Evolutionary conservation across 1,284 basidiomycete species (phyloP), one percentile per base, ranked within the genome.

Genomic region (Salmacisia buchloeana): DNA sequence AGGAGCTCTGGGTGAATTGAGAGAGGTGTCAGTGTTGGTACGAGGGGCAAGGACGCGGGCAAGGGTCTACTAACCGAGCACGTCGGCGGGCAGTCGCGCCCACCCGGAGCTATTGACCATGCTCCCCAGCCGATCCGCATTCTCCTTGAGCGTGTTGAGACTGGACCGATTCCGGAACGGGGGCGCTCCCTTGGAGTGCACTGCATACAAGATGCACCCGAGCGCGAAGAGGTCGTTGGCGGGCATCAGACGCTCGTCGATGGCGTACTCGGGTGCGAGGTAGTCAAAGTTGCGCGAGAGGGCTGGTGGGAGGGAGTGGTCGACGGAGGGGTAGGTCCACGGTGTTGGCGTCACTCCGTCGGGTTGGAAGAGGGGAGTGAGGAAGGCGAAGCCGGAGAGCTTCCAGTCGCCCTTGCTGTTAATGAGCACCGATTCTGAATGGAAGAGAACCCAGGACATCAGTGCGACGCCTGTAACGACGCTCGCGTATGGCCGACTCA

Each of bases 171-270:
- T 96, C 73, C 86, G 86, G 82, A 92, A 97, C 1, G 96, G 96
- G 0, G 92, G 88, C 59, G 83, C 85, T 0, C 91, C 91, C 74
- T 89, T 92, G 76, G 88, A 89, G 78, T 97, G 93, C 1, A 75
- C 68, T 6, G 75, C 71, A 92, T 91, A 76, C 41, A 97, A 86
- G 29, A 97, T 80, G 74, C 90, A 94, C 5, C 94, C 94, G 7
- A 98, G 85, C 2, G 91, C 89, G 80, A 94, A 98, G 85, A 98
- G 89, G 78, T 98, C 94, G 39, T 92, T 96, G 0, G 89, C 86
- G 0, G 92, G 89, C 34, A 87, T 83, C 3, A 97, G 83, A 25
- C 88, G 84, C 75, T 94, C 92, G 79, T 97, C 94, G 59, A 97
- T 82, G 0, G 89, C 91, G 81, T 96, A 96, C 81, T 97, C 94